Evolutionary conservation across 176 grass and related monocot genomes (phyloP).

Genomic region (Guadua angustifolia): DNA sequence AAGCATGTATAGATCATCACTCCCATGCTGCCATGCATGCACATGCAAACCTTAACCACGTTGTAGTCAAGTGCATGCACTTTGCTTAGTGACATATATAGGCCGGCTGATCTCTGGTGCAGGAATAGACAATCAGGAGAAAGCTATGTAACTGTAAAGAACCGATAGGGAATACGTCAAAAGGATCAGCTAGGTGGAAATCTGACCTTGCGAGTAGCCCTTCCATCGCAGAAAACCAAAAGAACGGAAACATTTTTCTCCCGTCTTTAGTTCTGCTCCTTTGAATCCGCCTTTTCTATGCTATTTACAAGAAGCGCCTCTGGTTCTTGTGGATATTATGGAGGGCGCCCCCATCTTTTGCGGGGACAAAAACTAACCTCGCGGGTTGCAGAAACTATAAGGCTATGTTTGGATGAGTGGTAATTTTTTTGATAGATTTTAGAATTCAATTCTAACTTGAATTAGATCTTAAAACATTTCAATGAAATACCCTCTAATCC

Average conservation of each 20-base stretch:
- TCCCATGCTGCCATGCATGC: constrained; percentile 3
- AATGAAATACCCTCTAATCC: too few relatives aligned
- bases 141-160: constrained; percentile 22
- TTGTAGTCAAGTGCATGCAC: not conserved
- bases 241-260: constrained; percentile 21
- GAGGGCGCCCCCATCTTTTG: not conserved
- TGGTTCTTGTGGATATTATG: not conserved
- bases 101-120: not conserved
- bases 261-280: constrained; percentile 48
- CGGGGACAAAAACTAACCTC: not conserved
- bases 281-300: constrained; percentile 1
- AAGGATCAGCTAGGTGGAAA: constrained; percentile 74
- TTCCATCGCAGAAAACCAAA: constrained; percentile 56
- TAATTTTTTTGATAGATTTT: too few relatives aligned
- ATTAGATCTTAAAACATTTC: too few relatives aligned
- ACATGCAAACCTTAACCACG: constrained; percentile 19
- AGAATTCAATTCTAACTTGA: too few relatives aligned
- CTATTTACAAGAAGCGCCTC: not conserved
- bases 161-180: constrained; percentile 44
- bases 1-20: not conserved
- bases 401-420: too few relatives aligned
- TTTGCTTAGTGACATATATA: constrained; percentile 42
- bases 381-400: too few relatives aligned
- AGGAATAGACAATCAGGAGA: not conserved
- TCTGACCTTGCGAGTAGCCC: constrained; percentile 62